phyloP scores from a whole-genome alignment of 306 rosid genomes.

The Vigna nakashimae region DNA sequence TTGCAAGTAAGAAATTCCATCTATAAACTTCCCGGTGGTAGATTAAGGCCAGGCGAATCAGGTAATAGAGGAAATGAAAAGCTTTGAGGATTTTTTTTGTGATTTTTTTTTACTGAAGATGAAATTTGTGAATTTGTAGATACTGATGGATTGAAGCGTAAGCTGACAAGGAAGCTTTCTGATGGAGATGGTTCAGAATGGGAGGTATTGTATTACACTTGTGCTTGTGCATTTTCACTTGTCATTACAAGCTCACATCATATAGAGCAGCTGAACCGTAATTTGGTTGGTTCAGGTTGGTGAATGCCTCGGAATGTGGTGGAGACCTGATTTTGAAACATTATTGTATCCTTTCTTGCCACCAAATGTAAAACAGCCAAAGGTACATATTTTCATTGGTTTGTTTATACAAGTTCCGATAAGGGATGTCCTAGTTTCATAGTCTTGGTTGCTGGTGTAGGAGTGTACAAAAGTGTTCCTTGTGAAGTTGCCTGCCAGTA shows the following conservation, averaged over 20 bases:
- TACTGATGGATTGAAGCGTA: conserved; percentile 78
- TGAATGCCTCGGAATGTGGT: conserved; percentile 90
- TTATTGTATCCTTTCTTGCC: conserved; percentile 67
- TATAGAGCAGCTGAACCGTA: neutral
- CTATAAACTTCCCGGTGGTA: conserved; percentile 92
- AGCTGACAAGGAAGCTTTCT: conserved; percentile 76
- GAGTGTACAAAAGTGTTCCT: conserved; percentile 85
- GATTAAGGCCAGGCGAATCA: conserved; percentile 85
- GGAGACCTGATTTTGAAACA: conserved; percentile 85
- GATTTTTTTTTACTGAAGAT: conserved; percentile 22
- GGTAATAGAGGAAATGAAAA: conserved; percentile 53
- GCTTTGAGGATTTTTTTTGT: neutral
- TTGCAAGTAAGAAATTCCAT: conserved; percentile 79
- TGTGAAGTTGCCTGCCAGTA: conserved; percentile 76
- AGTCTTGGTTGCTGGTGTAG: conserved; percentile 49
- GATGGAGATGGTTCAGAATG: conserved; percentile 66
- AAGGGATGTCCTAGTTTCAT: conserved; percentile 28
- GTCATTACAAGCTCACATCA: conserved; percentile 18
- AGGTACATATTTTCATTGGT: conserved; percentile 57
- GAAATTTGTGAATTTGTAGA: conserved; percentile 55
- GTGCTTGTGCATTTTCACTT: neutral
- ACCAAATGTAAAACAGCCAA: conserved; percentile 60
- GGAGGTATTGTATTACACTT: conserved; percentile 67
- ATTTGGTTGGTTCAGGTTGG: conserved; percentile 62
- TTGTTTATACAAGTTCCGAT: conserved; percentile 12